Percentiles rank a stretch among this genome's conserved stretches.
phyloP scores from a whole-genome alignment of 306 rosid genomes.

The Cucurbita pepo region DNA sequence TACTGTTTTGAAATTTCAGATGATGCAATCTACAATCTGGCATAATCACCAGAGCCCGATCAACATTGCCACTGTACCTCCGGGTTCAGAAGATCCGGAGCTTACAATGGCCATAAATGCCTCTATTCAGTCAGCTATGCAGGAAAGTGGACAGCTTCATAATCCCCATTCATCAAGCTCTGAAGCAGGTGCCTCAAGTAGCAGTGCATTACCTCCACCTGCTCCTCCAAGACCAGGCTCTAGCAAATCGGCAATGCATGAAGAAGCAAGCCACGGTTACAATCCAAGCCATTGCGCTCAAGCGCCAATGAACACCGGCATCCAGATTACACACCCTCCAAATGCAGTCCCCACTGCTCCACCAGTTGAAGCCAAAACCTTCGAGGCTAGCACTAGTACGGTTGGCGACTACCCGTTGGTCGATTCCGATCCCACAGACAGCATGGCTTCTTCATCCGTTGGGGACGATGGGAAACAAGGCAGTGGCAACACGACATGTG shows the following conservation, averaged over 20 bases:
- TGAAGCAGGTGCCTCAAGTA: conserved; percentile 50
- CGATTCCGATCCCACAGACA: conserved; percentile 27
- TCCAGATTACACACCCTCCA: conserved; percentile 5
- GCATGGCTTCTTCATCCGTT: conserved; percentile 21
- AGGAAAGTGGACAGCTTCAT: conserved; percentile 29
- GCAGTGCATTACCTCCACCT: conserved; percentile 11
- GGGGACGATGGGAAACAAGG: conserved; percentile 22
- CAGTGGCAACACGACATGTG: conserved; percentile 36
- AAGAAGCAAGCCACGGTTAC: conserved; percentile 18
- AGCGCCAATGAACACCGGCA: background rate
- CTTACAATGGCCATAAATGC: conserved; percentile 51
- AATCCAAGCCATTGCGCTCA: conserved; percentile 12
- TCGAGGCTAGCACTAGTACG: conserved; percentile 20
- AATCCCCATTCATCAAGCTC: conserved; percentile 22
- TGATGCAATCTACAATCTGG: conserved; percentile 34
- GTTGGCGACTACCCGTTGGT: conserved; percentile 61
- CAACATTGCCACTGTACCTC: conserved; percentile 54
- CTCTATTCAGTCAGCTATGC: conserved; percentile 50
- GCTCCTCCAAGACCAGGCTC: conserved; percentile 9
- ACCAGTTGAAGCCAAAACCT: conserved; percentile 19
- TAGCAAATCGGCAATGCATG: conserved; percentile 18
- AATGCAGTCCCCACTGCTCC: conserved; percentile 56
- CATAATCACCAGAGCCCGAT: conserved; percentile 22
- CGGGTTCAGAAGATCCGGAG: conserved; percentile 53
- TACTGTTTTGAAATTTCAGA: conserved; percentile 27